Conservation (phyloP, 305 asterid species). For the Fraxinus nigra region DNA sequence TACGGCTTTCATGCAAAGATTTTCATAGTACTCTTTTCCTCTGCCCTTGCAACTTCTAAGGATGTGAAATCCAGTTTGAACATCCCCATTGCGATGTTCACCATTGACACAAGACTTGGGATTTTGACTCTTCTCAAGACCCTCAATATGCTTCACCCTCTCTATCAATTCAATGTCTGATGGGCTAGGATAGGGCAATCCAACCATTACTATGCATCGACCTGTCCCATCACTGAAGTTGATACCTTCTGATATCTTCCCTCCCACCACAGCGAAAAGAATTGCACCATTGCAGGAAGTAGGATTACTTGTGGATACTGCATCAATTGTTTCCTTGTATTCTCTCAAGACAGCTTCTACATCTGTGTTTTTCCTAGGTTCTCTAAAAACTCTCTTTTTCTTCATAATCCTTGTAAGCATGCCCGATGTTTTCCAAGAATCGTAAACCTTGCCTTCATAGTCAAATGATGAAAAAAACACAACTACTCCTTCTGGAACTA, state of each 20-base stretch:
- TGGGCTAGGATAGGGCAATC: constrained; percentile 92
- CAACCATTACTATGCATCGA: constrained; percentile 94
- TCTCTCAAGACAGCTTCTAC: constrained; percentile 67
- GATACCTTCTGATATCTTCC: constrained; percentile 97
- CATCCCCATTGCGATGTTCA: constrained; percentile 45
- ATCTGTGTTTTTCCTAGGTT: constrained; percentile 83
- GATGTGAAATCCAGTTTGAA: constrained; percentile 59
- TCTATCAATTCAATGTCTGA: constrained; percentile 87
- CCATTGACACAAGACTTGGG: constrained; percentile 21
- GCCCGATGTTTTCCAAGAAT: constrained; percentile 79
- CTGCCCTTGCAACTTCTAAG: constrained; percentile 75
- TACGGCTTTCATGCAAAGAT: constrained; percentile 97
- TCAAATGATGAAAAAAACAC: constrained; percentile 96
- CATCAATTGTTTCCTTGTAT: constrained; percentile 70
- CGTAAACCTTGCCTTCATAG: constrained; percentile 68
- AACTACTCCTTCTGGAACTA: constrained; percentile 86
- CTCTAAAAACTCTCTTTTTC: constrained; percentile 75
- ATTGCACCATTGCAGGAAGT: constrained; percentile 71
- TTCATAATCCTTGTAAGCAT: constrained; percentile 72
- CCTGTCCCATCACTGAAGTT: constrained; percentile 94
- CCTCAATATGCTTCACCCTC: constrained; percentile 88
- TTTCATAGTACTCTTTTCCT: constrained; percentile 91
- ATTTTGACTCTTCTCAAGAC: constrained; percentile 43
- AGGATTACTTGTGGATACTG: constrained; percentile 29
- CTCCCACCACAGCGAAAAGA: constrained; percentile 92